Base-by-base conservation (phyloP, 768 basidiomycete species). In the Austroboletus eburneus region DNA sequence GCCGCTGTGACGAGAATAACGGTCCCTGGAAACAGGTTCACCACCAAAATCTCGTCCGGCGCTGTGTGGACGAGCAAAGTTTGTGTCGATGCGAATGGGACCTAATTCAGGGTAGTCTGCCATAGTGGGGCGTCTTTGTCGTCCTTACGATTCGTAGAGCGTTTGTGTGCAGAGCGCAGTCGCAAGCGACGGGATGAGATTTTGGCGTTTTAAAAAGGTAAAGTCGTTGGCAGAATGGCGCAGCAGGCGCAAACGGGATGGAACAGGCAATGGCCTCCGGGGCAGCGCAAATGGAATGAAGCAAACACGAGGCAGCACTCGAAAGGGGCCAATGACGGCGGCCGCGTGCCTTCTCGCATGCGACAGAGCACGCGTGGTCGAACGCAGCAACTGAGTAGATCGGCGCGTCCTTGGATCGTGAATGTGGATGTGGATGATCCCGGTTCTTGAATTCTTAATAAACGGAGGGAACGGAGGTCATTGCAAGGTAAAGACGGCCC, bases 1-100 rank as follows among this genome's bases (percentile, higher is more conserved):
- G 24, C 53, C 42, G 8, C 62, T 62, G 12, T 62, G 51, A 21
- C 65, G 60, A 16, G 64, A 67, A 41, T 61, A 63, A 17, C 61
- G 58, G 30, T 65, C 61, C 32, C 52, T 67, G 22, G 53, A 42
- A 13, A 43, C 9, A 1, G 61, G 42, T 4, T 66, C 64, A 29
- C 40, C 42, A 16, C 53, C 50, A 36, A 53, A 67, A 12, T 67
- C 65, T 24, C 65, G 54, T 17, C 60, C 57, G 22, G 50, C 51
- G 32, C 57, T 67, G 24, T 51, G 55, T 36, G 64, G 59, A 33
- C 59, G 61, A n/a, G 44, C 35, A 21, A 59, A 66, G 40, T 48
- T 62, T 8, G 66, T 66, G 37, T 66, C 66, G 35, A 67, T 43
- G 36, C 63, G 64, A 18, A 67, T 54, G 38, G 54, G 13, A 14